Evolutionary conservation across 441 rosid species (phyloP), one percentile per base, ranked within the genome.

Genomic region (Macaranga tanarius): DNA sequence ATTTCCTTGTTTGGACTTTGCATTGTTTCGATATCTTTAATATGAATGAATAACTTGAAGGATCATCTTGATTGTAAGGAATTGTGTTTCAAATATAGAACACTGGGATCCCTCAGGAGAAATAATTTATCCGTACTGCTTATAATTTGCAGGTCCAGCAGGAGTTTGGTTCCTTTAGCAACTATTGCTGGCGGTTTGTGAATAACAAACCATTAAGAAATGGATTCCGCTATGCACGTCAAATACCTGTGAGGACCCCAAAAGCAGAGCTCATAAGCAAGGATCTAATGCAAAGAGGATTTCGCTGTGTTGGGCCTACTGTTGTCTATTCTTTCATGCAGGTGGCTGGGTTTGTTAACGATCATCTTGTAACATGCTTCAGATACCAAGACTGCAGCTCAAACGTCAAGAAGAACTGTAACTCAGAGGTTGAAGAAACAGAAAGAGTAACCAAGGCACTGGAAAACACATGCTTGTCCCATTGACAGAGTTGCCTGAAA

Each of bases 221-320:
- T 67, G 91, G 90, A 2, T 88, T 85, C 55, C 90, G 92, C 2
- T 87, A 88, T 69, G 88, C 83, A 1, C 97, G 97, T 25, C 92
- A 87, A 80, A 87, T 89, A 4, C 97, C 97, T 2, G 89, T 84
- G 4, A 94, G 88, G 86, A 89, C 95, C 4, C 97, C 97, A 1
- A 94, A 92, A 81, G 92, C 97, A 17, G 97, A 92, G 77, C 65
- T 84, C 62, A 84, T 94, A 15, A 92, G 97, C 89, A 94, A 89
- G 85, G 92, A 92, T 68, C 79, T 94, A 84, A 94, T 92, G 97
- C 94, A 69, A 81, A 84, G 94, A 85, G 97, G 99, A 64, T 90
- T 94, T 75, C 84, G 94, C 15, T 92, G 92, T 10, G 97, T 94
- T 16, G 99, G 97, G 25, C 97, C 99, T 1, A 88, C 92, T 1